These are phyloP conservation scores for Penicillium sp. DNA, from an alignment of 2,329 filamentous ascomycete genomes.

Conservation along the genomic window DNA sequence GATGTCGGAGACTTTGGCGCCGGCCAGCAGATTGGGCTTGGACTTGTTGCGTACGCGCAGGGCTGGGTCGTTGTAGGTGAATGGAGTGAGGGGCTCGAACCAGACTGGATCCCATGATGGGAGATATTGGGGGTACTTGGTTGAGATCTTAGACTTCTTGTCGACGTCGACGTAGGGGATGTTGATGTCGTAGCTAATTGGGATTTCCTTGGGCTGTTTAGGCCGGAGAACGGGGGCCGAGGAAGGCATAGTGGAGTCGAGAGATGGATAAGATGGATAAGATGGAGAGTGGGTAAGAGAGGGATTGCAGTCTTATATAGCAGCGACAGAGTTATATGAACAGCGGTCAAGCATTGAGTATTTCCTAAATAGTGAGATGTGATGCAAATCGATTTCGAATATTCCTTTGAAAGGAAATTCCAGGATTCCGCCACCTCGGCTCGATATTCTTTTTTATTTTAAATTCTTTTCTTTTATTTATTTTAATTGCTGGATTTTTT, in stretches of 20 bases:
- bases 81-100: slow-evolving; percentile 48
- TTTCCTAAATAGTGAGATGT: not conserved
- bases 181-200: slow-evolving; percentile 52
- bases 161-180: slow-evolving; percentile 50
- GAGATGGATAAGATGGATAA: slow-evolving; percentile 11
- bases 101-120: slow-evolving; percentile 51
- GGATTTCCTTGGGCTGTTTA: slow-evolving; percentile 32
- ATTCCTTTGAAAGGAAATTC: not conserved
- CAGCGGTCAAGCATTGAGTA: slow-evolving; percentile 6
- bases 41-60: slow-evolving; percentile 45
- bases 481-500: no score
- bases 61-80: slow-evolving; percentile 50
- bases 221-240: slow-evolving; percentile 33
- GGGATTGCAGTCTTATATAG: slow-evolving; percentile 7
- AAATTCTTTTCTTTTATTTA: not conserved
- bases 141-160: slow-evolving; percentile 39
- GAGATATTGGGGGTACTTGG: slow-evolving; percentile 49
- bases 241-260: slow-evolving; percentile 32
- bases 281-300: not conserved
- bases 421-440: not conserved
- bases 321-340: not conserved
- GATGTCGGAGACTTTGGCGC: slow-evolving; percentile 40
- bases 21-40: slow-evolving; percentile 39
- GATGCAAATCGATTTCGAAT: not conserved
- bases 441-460: not conserved